Evolutionary conservation across 2,329 filamentous ascomycete genomes (phyloP).

Genomic region (Ophiostoma quercus): DNA sequence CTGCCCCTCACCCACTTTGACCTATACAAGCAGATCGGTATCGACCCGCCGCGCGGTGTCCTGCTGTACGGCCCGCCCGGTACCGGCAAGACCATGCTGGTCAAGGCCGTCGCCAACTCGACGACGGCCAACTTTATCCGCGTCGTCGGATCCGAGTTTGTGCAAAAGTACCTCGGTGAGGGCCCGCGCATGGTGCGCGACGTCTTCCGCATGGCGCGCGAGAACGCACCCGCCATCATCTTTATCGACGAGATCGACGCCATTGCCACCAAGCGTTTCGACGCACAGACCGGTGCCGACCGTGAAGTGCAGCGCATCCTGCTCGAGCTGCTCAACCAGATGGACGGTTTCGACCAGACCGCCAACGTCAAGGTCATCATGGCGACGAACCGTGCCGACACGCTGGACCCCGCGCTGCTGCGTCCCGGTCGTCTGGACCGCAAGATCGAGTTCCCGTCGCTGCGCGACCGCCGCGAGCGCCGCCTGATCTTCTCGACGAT

Average conservation of each 20-base stretch:
- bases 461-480: slow-evolving; percentile 88
- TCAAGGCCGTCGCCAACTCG: slow-evolving; percentile 97
- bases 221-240: slow-evolving; percentile 97
- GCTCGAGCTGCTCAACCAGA: slow-evolving; percentile 95
- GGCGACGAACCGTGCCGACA: slow-evolving; percentile 98
- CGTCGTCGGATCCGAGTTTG: slow-evolving; percentile 96
- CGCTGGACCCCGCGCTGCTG: slow-evolving; percentile 87
- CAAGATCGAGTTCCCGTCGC: slow-evolving; percentile 97
- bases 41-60: slow-evolving; percentile 94
- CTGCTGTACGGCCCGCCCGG: slow-evolving; percentile 93
- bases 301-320: slow-evolving; percentile 98
- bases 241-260: slow-evolving; percentile 99
- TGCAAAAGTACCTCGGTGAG: slow-evolving; percentile 97
- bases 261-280: slow-evolving; percentile 98
- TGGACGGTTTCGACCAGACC: slow-evolving; percentile 99
- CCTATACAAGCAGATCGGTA: slow-evolving; percentile 98
- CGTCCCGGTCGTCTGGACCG: slow-evolving; percentile 92
- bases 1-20: slow-evolving; percentile 95
- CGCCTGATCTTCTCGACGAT: slow-evolving; percentile 98
- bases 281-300: slow-evolving; percentile 95
- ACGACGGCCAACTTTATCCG: slow-evolving; percentile 98
- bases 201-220: slow-evolving; percentile 97
- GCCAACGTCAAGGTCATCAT: slow-evolving; percentile 99
- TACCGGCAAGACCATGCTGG: slow-evolving; percentile 94
- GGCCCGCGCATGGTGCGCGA: slow-evolving; percentile 98